Evolutionary conservation across 2,329 filamentous ascomycete genomes (phyloP).

Genomic region (Raffaelea albimanens): DNA sequence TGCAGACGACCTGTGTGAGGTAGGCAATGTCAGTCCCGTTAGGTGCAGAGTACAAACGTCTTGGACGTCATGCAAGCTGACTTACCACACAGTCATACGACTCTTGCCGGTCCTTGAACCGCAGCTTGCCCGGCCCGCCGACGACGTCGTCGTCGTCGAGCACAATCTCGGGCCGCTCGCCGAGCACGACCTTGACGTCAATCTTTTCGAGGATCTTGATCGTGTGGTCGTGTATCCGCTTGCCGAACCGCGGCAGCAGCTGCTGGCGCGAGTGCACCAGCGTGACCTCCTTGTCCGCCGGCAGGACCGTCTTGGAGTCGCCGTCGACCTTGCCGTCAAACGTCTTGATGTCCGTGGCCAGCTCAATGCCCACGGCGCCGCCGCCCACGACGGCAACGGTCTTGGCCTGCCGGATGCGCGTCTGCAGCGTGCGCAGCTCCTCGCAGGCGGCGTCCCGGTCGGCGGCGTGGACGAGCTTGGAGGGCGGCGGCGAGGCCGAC

Average conservation of each 20-base stretch:
- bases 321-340: neutral
- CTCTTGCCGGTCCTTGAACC: conserved; percentile 30
- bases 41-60: no score
- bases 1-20: conserved; percentile 41
- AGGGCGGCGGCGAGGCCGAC: conserved; percentile 32
- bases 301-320: conserved; percentile 21
- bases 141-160: conserved; percentile 16
- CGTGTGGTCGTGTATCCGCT: conserved; percentile 9
- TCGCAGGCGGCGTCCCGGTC: conserved; percentile 31
- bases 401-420: conserved; percentile 29
- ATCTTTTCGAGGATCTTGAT: conserved; percentile 35
- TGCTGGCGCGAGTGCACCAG: conserved; percentile 47
- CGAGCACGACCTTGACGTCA: conserved; percentile 40
- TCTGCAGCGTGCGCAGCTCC: conserved; percentile 36
- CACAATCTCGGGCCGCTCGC: conserved; percentile 34
- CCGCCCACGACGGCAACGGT: conserved; percentile 45
- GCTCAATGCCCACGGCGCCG: conserved; percentile 52
- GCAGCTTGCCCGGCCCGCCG: conserved; percentile 30
- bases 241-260: conserved; percentile 33
- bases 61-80: no score
- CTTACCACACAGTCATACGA: conserved; percentile 24
- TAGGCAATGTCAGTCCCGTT: no score
- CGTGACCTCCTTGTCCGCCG: conserved; percentile 45
- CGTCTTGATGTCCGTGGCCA: conserved; percentile 48
- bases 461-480: conserved; percentile 35